These are phyloP conservation scores for Cyclotella kingstonii DNA, from an alignment of 108 stramenopile genomes.

Conservation along the genomic window DNA sequence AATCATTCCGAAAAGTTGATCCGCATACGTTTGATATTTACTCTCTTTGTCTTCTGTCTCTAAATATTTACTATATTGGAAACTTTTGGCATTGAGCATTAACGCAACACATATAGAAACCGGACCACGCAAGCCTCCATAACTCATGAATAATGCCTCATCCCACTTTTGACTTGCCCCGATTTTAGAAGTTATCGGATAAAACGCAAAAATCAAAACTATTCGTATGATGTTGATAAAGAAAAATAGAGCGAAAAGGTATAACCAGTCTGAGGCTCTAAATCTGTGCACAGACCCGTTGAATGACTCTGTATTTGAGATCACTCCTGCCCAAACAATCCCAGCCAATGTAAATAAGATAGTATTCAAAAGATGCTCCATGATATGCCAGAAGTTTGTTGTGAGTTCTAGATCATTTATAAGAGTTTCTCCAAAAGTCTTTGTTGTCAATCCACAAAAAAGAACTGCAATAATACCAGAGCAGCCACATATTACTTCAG, in stretches of 20 bases:
- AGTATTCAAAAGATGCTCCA: conserved; percentile 89
- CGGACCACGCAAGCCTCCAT: conserved; percentile 37
- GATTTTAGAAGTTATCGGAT: conserved; percentile 20
- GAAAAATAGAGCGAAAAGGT: conserved; percentile 21
- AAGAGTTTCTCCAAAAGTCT: conserved; percentile 51
- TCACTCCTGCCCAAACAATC: background rate
- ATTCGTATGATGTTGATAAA: conserved; percentile 30
- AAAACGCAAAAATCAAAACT: conserved; percentile 32
- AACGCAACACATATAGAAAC: conserved; percentile 46
- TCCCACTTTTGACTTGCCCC: conserved; percentile 32
- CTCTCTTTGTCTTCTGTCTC: background rate
- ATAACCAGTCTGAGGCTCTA: conserved; percentile 14
- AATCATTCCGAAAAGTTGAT: background rate
- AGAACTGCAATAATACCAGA: conserved; percentile 85
- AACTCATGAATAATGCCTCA: conserved; percentile 35
- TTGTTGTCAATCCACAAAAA: conserved; percentile 62
- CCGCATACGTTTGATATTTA: background rate
- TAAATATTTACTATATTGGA: background rate
- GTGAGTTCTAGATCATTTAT: conserved; percentile 74
- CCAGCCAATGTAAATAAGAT: conserved; percentile 88
- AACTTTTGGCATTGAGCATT: conserved; percentile 10
- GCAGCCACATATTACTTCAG: conserved; percentile 59
- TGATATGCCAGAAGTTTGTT: conserved; percentile 73
- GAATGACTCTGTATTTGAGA: background rate
- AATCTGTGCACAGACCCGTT: conserved; percentile 6